These are phyloP conservation scores for Globisporangium nagaii DNA, from an alignment of 352 stramenopile species.

Conservation along the genomic window DNA sequence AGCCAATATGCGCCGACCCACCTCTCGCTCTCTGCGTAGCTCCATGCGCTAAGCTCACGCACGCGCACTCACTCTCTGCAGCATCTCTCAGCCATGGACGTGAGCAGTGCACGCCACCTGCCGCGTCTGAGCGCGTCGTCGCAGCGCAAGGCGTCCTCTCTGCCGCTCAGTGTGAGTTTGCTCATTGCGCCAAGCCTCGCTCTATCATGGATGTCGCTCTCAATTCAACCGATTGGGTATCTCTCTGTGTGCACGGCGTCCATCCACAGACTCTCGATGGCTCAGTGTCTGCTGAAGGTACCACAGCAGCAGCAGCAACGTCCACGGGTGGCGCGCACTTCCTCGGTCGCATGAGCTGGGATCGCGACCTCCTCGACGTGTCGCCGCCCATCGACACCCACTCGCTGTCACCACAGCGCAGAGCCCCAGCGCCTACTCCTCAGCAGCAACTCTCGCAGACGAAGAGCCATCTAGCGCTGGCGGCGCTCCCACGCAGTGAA, in stretches of 20 bases:
- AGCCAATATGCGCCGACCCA: too few species aligned
- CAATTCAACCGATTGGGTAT: too few species aligned
- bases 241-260: too few species aligned
- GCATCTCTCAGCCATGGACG: neutral
- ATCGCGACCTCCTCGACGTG: constrained; percentile 38
- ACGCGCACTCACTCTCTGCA: neutral
- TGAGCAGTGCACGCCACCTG: neutral
- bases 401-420: neutral
- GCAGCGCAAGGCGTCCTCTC: neutral
- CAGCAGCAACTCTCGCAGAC: neutral
- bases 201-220: too few species aligned
- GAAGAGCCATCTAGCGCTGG: neutral
- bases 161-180: too few species aligned
- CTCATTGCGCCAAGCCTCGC: too few species aligned
- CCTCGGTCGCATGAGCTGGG: constrained; percentile 52
- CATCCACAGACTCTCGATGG: too few species aligned
- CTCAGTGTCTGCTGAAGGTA: neutral
- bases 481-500: neutral
- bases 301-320: neutral
- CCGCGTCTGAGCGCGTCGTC: neutral
- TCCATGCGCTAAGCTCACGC: too few species aligned
- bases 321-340: constrained; percentile 9
- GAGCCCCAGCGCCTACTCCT: neutral
- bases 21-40: too few species aligned
- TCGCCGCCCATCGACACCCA: neutral